A percentile compares a stretch with the other conserved stretches of the same genome.
These are phyloP conservation scores for Epichloe uncinata DNA, from an alignment of 2,329 filamentous ascomycete species.

Conservation along the genomic window DNA sequence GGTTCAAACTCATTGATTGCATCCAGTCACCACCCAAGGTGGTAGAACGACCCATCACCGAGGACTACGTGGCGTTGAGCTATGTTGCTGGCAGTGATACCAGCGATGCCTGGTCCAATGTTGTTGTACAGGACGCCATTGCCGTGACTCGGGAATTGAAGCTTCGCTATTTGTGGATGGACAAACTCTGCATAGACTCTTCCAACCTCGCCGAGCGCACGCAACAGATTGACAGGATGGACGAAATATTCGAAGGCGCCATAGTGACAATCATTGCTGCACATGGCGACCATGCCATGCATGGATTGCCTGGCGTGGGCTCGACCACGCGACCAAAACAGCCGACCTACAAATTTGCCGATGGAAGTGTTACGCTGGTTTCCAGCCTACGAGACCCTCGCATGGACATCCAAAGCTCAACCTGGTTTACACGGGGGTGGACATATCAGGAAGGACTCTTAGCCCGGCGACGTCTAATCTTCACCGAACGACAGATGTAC, in stretches of 20 bases:
- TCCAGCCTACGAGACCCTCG: constrained; percentile 19
- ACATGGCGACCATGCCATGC: constrained; percentile 18
- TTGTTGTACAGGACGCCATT: constrained; percentile 20
- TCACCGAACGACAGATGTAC: constrained; percentile 26
- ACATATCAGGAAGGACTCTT: constrained; percentile 27
- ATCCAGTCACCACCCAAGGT: constrained; percentile 17
- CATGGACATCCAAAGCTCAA: constrained; percentile 17
- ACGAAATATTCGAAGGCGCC: constrained; percentile 22
- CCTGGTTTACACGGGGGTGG: constrained; percentile 25
- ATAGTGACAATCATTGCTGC: constrained; percentile 26
- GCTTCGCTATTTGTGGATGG: constrained; percentile 25
- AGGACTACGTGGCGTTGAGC: constrained; percentile 21
- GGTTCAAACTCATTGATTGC: constrained; percentile 22
- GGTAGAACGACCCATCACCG: constrained; percentile 15
- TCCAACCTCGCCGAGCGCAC: constrained; percentile 12
- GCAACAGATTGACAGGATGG: constrained; percentile 23
- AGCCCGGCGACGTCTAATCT: constrained; percentile 23
- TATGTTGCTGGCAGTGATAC: constrained; percentile 21
- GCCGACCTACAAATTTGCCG: constrained; percentile 20
- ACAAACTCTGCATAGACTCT: constrained; percentile 22
- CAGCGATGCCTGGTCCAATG: constrained; percentile 17
- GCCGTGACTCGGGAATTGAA: constrained; percentile 19
- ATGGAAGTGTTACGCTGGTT: constrained; percentile 19
- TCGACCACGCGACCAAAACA: constrained; percentile 14
- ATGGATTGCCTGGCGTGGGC: constrained; percentile 23